Conservation (phyloP, 108 stramenopile species). For the Fragilariopsis cylindrus region DNA sequence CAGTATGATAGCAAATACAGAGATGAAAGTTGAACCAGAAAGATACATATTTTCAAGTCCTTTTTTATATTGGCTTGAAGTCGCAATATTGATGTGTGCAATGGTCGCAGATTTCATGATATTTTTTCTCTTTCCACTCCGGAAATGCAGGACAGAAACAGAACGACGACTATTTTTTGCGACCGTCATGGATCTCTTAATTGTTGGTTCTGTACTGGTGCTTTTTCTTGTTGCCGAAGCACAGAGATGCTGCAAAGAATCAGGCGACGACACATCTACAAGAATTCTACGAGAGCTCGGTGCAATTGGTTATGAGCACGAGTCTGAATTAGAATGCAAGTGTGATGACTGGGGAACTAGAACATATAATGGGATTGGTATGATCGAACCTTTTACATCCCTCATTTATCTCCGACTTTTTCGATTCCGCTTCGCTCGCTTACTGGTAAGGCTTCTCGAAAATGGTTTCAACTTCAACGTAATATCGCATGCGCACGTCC, state of each 20-base stretch:
- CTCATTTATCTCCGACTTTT: conserved; percentile 65
- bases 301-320: conserved; percentile 8
- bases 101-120: conserved; percentile 32
- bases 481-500: neutral
- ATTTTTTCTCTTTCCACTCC: conserved; percentile 23
- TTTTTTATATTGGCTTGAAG: conserved; percentile 61
- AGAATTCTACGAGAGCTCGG: neutral
- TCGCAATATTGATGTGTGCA: conserved; percentile 40
- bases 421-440: conserved; percentile 50
- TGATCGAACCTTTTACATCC: conserved; percentile 73
- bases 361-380: conserved; percentile 69
- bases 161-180: conserved; percentile 14
- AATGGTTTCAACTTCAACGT: too few relatives aligned
- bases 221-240: conserved; percentile 66
- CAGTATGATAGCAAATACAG: conserved; percentile 9
- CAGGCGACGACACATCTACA: conserved; percentile 1
- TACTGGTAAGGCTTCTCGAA: neutral
- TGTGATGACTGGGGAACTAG: conserved; percentile 63
- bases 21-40: neutral
- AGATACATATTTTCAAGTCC: neutral
- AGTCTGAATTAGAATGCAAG: conserved; percentile 16
- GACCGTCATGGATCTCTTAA: conserved; percentile 50
- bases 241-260: conserved; percentile 61
- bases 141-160: neutral
- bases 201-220: conserved; percentile 48